Evolutionary conservation across 208 protist species (phyloP), one percentile per base, ranked within the genome.

Genomic region (Crithidia sp.): DNA sequence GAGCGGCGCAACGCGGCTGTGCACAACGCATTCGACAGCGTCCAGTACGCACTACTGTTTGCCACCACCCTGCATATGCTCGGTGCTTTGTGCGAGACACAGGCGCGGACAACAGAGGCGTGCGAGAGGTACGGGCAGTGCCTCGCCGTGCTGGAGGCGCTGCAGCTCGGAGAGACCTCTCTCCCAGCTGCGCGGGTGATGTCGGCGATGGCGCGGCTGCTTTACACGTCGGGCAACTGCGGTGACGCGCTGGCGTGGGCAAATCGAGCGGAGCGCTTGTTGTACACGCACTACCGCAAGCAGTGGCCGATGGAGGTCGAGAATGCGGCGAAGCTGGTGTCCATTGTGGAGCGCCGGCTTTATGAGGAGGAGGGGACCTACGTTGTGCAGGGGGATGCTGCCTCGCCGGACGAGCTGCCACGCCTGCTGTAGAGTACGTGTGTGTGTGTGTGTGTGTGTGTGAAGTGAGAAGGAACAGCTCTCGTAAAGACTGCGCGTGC

Each of bases 181-280:
- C 82, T 89, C 45, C 19, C 84, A 19, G 70, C 74, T 16, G 70
- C 77, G 9, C 78, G 59, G 37, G 57, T 87, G 44, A 80, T 85
- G 61, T 61, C 14, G 28, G 73, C 84, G 49, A 45, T 92, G 37
- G 81, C 82, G 19, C 77, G 81, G 70, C 63, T 88, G 57, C 70
- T 86, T 7, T 83, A 90, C 74, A 87, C 81, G 41, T 55, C 60
- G 17, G 82, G 75, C 12, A 64, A 69, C 54, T 87, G 82, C 74
- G 83, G 85, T 4, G 88, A 90, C 36, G 85, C 84, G 7, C 69
- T 90, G 6, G 50, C 54, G 17, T 92, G 83, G 81, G 79, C 83
- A 3, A 19, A 65, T 54, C 63, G 70, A 52, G 83, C 83, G 36
- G 75, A 77, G 39, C 59, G 61, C 55, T 10, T 80, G 5, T 59